A percentile compares a stretch with the other conserved stretches of the same genome.
Conservation (phyloP, 805 yeast species). For the Teunomyces funiuensis region DNA sequence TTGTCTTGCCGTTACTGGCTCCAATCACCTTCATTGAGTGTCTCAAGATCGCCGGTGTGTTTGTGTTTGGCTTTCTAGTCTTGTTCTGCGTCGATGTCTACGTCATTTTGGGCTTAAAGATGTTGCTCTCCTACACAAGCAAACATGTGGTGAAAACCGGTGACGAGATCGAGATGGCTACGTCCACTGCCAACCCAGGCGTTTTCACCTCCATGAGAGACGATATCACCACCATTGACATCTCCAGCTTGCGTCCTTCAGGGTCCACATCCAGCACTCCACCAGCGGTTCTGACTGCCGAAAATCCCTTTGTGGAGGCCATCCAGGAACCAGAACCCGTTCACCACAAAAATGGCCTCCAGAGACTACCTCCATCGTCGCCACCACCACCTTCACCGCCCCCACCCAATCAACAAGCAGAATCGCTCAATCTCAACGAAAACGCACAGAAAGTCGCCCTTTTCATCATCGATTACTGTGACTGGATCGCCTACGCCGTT, state of each 20-base stretch:
- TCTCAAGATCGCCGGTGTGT: constrained; percentile 71
- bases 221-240: constrained; percentile 41
- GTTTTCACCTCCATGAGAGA: constrained; percentile 28
- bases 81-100: constrained; percentile 47
- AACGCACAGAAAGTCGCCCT: constrained; percentile 21
- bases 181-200: constrained; percentile 10
- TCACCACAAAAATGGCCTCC: neutral
- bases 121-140: constrained; percentile 6
- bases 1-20: constrained; percentile 66
- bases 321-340: constrained; percentile 9
- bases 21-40: constrained; percentile 67
- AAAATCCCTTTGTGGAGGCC: neutral
- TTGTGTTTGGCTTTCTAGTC: constrained; percentile 58
- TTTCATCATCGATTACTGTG: constrained; percentile 47
- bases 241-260: constrained; percentile 9
- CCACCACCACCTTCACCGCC: neutral
- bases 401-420: neutral
- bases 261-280: constrained; percentile 14
- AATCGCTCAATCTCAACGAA: neutral
- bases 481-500: constrained; percentile 50
- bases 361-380: neutral
- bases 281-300: neutral
- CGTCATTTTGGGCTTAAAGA: constrained; percentile 31
- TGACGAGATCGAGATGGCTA: constrained; percentile 18
- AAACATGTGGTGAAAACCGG: constrained; percentile 6